These are phyloP conservation scores for Diaporthe aspalathi DNA, from an alignment of 2,329 filamentous ascomycete genomes.

Conservation along the genomic window DNA sequence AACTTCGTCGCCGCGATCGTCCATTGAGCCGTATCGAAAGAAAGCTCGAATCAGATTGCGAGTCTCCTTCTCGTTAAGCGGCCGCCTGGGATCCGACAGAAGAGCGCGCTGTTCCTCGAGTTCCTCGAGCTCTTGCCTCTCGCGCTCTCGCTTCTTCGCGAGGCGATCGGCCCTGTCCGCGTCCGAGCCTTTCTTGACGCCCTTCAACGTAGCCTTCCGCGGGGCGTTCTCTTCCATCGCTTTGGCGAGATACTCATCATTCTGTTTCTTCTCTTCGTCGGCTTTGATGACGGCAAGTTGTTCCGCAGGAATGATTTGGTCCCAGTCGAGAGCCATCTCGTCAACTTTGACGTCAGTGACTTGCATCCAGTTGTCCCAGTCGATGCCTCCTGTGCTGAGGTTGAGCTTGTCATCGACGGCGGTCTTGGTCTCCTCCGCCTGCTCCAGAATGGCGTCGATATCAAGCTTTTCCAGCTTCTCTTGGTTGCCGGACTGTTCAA, in stretches of 20 bases:
- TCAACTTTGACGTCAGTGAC: slow-evolving; percentile 98
- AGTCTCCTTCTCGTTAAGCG: slow-evolving; percentile 91
- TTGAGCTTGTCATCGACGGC: slow-evolving; percentile 93
- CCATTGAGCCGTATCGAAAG: slow-evolving; percentile 89
- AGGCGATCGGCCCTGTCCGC: slow-evolving; percentile 73
- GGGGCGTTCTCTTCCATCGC: slow-evolving; percentile 88
- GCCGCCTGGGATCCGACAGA: slow-evolving; percentile 85
- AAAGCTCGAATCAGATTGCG: slow-evolving; percentile 91
- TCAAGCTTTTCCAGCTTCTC: slow-evolving; percentile 96
- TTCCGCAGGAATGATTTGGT: slow-evolving; percentile 96
- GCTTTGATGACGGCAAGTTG: slow-evolving; percentile 90
- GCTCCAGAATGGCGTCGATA: slow-evolving; percentile 96
- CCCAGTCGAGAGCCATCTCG: slow-evolving; percentile 84
- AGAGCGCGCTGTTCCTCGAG: slow-evolving; percentile 80
- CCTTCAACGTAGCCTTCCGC: slow-evolving; percentile 75
- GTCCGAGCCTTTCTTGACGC: slow-evolving; percentile 61
- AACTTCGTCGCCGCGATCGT: slow-evolving; percentile 88
- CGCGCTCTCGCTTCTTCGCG: slow-evolving; percentile 73
- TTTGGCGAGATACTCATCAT: slow-evolving; percentile 84
- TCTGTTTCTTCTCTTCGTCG: slow-evolving; percentile 85
- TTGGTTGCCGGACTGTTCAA: slow-evolving; percentile 96
- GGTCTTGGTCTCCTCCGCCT: slow-evolving; percentile 96
- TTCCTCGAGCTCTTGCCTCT: slow-evolving; percentile 77
- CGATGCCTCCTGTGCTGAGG: slow-evolving; percentile 86
- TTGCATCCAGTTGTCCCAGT: slow-evolving; percentile 94